Evolutionary conservation across 805 yeast genomes (phyloP).

Genomic region (Allodekkera sacchari): DNA sequence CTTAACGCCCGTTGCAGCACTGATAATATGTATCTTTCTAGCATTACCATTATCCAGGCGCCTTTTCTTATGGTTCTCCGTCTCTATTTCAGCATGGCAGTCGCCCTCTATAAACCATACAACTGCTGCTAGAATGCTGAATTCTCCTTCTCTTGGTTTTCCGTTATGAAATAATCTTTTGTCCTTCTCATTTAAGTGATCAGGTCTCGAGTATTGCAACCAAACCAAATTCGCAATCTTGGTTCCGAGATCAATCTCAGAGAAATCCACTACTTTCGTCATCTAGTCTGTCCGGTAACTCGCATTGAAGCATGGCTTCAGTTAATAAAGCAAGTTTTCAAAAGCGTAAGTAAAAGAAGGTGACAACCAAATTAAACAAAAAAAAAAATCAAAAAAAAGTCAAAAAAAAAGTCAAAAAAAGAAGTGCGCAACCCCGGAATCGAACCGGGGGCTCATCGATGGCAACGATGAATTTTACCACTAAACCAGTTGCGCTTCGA

Average conservation of each 20-base stretch:
- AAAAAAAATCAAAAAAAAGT: not conserved
- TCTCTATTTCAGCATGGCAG: slow-evolving; percentile 8
- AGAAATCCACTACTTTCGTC: slow-evolving; percentile 5
- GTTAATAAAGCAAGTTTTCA: too few relatives aligned
- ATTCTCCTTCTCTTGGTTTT: slow-evolving; percentile 3
- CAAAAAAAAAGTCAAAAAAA: not conserved
- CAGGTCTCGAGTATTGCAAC: slow-evolving; percentile 1
- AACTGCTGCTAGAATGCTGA: slow-evolving; percentile 1
- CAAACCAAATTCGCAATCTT: slow-evolving; percentile 2
- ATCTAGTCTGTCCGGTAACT: too few relatives aligned
- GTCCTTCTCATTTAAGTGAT: not conserved
- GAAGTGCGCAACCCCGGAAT: slow-evolving; percentile 19
- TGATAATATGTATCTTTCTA: slow-evolving; percentile 25
- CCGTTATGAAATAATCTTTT: slow-evolving; percentile 6
- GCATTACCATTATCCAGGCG: slow-evolving; percentile 11
- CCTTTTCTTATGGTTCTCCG: slow-evolving; percentile 3
- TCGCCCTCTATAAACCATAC: slow-evolving; percentile 2
- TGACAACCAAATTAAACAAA: not conserved
- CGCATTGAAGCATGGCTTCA: too few relatives aligned
- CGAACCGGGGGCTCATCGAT: slow-evolving; percentile 22
- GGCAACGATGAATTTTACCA: slow-evolving; percentile 21
- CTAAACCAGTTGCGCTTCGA: slow-evolving; percentile 18
- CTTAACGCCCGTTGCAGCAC: slow-evolving; percentile 78
- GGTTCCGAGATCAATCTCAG: slow-evolving; percentile 1
- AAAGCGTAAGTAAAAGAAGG: too few relatives aligned